Conservation (phyloP, 768 basidiomycete genomes). For the Agaricus bisporus region DNA sequence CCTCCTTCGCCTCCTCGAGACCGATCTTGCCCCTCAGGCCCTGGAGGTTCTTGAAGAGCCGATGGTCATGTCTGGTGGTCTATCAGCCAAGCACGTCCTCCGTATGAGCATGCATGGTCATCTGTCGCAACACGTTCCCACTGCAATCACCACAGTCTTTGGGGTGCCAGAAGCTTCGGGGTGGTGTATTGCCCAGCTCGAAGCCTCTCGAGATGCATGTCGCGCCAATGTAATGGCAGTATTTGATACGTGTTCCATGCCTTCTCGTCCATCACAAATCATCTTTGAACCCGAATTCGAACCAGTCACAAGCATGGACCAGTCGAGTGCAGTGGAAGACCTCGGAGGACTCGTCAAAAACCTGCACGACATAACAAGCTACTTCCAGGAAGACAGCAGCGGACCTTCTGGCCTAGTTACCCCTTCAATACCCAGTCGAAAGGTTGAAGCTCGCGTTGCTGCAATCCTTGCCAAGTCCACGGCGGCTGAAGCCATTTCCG, state of each 20-base stretch:
- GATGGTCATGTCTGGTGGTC: constrained; percentile 69
- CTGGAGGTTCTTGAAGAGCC: constrained; percentile 94
- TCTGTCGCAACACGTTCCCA: constrained; percentile 20
- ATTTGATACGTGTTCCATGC: constrained; percentile 76
- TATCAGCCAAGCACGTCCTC: constrained; percentile 78
- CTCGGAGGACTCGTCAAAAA: constrained; percentile 76
- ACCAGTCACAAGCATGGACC: constrained; percentile 29
- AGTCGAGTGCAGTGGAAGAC: constrained; percentile 46
- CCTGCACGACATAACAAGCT: constrained; percentile 68
- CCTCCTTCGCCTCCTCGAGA: constrained; percentile 80
- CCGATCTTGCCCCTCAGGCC: constrained; percentile 77
- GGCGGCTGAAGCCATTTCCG: constrained; percentile 40
- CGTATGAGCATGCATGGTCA: constrained; percentile 83
- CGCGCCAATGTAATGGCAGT: constrained; percentile 79
- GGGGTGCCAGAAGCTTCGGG: constrained; percentile 79
- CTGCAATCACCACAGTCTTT: constrained; percentile 60
- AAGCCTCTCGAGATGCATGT: constrained; percentile 54
- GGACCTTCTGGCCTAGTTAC: constrained; percentile 18
- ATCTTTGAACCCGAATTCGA: constrained; percentile 65
- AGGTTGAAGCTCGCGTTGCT: constrained; percentile 72
- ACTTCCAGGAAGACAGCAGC: constrained; percentile 51
- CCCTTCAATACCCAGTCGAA: constrained; percentile 45
- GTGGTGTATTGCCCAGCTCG: constrained; percentile 77
- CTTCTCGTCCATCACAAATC: constrained; percentile 63
- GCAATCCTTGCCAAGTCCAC: constrained; percentile 82